Base-by-base conservation (phyloP, 2,329 filamentous ascomycete species). In the Botrytis paeoniae region DNA sequence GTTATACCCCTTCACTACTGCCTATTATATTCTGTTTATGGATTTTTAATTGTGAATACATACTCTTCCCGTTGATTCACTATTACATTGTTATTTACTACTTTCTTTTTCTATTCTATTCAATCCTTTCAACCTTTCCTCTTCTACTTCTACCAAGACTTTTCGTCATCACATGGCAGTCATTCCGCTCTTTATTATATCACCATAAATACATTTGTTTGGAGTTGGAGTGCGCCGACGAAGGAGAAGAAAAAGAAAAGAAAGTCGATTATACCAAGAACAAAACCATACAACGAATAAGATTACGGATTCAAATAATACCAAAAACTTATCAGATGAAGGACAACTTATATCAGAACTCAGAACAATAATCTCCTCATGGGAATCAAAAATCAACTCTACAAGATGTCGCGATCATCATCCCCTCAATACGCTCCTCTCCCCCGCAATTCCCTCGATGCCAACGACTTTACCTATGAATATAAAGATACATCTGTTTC, bases 351-450 rank as follows among this genome's bases (percentile, higher is more conserved):
- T 10, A n/a, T 12, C 39, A 54, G 16, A 16, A 39, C 9, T 25
- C 14, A 1, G 37, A 51, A 51, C 5, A 37, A 12, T 16, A n/a
- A 51, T 51, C 25, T 25, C 63, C 16, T 22, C 18, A 45, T 16
- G 39, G 61, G 39, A 43, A 63, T 63, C 61, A 63, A 63, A 32
- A 7, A 6, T 22, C 25, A 43, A 9, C 16, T 7, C 25, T 32
- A 54, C 4, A 41, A 22, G 8, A 71, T 71, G 69, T 9, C 69
- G 22, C 43, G 57, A 41, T 61, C 57, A n/a, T 70, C 0, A 84
- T 85, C 73, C 8, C 54, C 73, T 39, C 65, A 51, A 39, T 78
- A 78, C 70, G 71, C 75, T 16, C 73, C 61, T 61, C 73, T 78
- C 51, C 77, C 78, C 1, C 76, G 75, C 32, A 73, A 71, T 37